These are phyloP conservation scores for Penicillium bovifimosum DNA, from an alignment of 495 filamentous ascomycete species.

Conservation along the genomic window DNA sequence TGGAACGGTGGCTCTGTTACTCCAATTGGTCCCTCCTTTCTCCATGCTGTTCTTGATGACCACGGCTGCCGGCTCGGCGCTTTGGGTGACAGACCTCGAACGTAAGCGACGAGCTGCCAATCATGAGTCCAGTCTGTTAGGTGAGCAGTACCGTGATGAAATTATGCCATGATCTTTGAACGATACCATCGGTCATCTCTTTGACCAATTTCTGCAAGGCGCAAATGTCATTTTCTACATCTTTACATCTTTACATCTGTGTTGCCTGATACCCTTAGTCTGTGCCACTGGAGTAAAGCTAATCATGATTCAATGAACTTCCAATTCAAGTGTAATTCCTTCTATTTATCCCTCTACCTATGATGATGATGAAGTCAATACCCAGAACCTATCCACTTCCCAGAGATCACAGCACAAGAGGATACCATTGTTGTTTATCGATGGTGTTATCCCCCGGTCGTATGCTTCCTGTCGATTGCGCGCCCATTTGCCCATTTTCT, in stretches of 20 bases:
- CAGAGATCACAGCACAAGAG: no score
- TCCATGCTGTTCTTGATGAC: constrained; percentile 66
- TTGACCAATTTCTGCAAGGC: neutral
- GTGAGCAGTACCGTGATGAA: constrained; percentile 30
- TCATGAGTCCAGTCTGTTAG: constrained; percentile 21
- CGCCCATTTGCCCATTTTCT: no score
- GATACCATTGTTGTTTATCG: no score
- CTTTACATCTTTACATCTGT: neutral
- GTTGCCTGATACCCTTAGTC: neutral
- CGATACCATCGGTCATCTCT: neutral
- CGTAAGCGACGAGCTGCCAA: constrained; percentile 32
- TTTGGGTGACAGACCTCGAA: constrained; percentile 59
- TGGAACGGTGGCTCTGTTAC: constrained; percentile 53
- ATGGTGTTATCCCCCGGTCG: no score
- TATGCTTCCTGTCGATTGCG: no score
- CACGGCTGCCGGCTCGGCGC: constrained; percentile 55
- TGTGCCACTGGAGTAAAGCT: neutral
- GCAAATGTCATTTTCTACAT: no score
- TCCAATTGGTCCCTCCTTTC: constrained; percentile 58
- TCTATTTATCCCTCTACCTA: no score
- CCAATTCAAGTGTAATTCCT: neutral
- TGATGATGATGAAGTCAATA: no score
- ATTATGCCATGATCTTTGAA: constrained; percentile 18
- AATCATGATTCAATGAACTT: neutral
- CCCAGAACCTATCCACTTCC: no score